Conservation (phyloP, 2,329 filamentous ascomycete genomes). For the Paramyrothecium roridum region DNA sequence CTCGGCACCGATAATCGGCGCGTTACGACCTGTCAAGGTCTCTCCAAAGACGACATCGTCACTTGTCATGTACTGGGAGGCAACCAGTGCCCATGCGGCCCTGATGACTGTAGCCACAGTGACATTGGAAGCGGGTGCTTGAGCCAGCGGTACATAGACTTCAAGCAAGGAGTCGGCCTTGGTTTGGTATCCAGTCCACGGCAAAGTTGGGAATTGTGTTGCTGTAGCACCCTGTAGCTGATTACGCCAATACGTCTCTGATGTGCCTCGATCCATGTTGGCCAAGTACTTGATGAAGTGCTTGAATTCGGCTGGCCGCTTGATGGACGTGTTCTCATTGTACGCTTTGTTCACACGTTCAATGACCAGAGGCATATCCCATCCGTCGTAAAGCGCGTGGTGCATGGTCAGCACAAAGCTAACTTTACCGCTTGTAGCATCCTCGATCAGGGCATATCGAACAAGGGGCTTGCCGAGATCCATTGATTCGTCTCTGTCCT, state of each 20-base stretch:
- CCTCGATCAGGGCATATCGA: slow-evolving; percentile 39
- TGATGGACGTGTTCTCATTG: slow-evolving; percentile 20
- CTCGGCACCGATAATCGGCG: slow-evolving; percentile 43
- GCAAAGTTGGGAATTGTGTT: slow-evolving; percentile 46
- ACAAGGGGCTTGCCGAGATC: slow-evolving; percentile 43
- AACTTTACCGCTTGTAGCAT: slow-evolving; percentile 23
- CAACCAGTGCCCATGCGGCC: slow-evolving; percentile 56
- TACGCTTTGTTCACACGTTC: slow-evolving; percentile 45
- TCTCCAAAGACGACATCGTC: slow-evolving; percentile 56
- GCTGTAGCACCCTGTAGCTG: slow-evolving; percentile 40
- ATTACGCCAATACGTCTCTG: slow-evolving; percentile 44
- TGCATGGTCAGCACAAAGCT: slow-evolving; percentile 54
- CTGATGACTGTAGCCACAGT: slow-evolving; percentile 55
- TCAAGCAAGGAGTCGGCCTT: slow-evolving; percentile 51
- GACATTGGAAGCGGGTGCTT: slow-evolving; percentile 31
- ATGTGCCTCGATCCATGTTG: slow-evolving; percentile 31
- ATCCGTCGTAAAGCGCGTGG: slow-evolving; percentile 55
- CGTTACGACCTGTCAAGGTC: slow-evolving; percentile 55
- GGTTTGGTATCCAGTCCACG: slow-evolving; percentile 43
- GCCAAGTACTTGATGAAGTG: slow-evolving; percentile 47
- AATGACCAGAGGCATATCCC: slow-evolving; percentile 49
- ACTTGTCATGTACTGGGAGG: slow-evolving; percentile 48
- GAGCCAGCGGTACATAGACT: slow-evolving; percentile 41
- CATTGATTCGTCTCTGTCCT: slow-evolving; percentile 36
- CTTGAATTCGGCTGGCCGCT: slow-evolving; percentile 39